phyloP scores from a whole-genome alignment of 75 land plant species.

The Cunninghamia lanceolata region DNA sequence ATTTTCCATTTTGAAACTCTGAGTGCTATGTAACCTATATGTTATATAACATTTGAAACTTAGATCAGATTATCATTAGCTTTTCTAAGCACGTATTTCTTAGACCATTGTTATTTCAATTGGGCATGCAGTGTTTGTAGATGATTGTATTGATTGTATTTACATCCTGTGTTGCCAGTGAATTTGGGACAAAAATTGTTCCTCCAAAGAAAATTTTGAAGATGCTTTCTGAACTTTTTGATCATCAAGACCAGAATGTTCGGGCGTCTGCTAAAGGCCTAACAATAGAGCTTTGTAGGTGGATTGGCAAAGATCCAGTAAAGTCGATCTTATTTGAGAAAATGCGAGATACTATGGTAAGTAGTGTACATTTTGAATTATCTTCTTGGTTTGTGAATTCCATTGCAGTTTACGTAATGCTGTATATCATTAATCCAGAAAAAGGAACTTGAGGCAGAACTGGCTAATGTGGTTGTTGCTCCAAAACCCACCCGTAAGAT shows the following conservation, averaged over 20 bases:
- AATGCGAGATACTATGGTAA: slow-evolving; percentile 55
- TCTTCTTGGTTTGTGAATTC: background rate
- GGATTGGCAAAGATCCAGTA: slow-evolving; percentile 58
- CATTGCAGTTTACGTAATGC: slow-evolving; percentile 2
- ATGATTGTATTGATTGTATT: background rate
- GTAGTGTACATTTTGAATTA: background rate
- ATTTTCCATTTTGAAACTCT: background rate
- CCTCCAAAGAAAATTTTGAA: slow-evolving; percentile 51
- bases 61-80: background rate
- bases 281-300: slow-evolving; percentile 52
- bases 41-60: background rate
- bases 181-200: slow-evolving; percentile 51
- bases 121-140: background rate
- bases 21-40: background rate
- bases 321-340: slow-evolving; percentile 50
- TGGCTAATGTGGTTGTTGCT: slow-evolving; percentile 33
- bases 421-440: slow-evolving; percentile 25
- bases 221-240: slow-evolving; percentile 57
- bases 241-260: slow-evolving; percentile 58
- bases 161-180: slow-evolving; percentile 21
- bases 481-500: slow-evolving; percentile 52
- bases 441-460: slow-evolving; percentile 47
- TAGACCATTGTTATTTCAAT: background rate
- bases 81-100: background rate
- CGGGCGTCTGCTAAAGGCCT: slow-evolving; percentile 53